Evolutionary conservation across 345 rosid genomes (phyloP), one percentile per base, ranked within the genome.

Genomic region (Sisymbrium irio): DNA sequence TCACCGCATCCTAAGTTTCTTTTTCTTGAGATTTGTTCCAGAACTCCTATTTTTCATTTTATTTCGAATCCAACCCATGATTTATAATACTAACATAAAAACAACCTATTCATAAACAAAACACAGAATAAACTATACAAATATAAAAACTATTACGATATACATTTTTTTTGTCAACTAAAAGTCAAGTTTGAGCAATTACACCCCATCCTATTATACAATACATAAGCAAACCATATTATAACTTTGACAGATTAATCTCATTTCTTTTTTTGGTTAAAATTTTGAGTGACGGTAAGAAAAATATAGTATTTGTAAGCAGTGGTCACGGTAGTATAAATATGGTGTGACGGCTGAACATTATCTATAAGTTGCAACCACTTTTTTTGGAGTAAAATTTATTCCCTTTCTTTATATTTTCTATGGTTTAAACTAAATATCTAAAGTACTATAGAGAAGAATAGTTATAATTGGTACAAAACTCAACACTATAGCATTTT

Each of bases 1-100:
- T 90, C 92, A 87, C 81, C 88, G 74, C 86, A 83, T 75, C 79
- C 72, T 80, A 45, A 47, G 68, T 72, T 64, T 49, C 45, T 69
- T 62, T 4, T 63, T 62, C 32, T 76, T 54, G 19, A 45, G 1
- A 54, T 45, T 69, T 76, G 59, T 69, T 45, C 44, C 54, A 39
- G 1, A 47, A 28, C 22, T 53, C 79, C 19, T 8, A 25, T 9
- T 53, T 42, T 68, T 49, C n/a, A 60, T 13, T 51, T 68, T 30
- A 15, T 25, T 12, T 50, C 13, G 10, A 25, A 25, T 51, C 35
- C 9, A 51, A 14, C 57, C 57, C 57, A 51, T 51, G 35, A 25
- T 51, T 13, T 51, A 51, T 65, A 58, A 46, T 12, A 17, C 25
- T 11, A 53, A n/a, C 15, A 39, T 37, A 4, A 10, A 35, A 49